Percentiles rank a stretch among this genome's conserved stretches.
Evolutionary conservation across 306 rosid species (phyloP).

Genomic region (Lathyrus tuberosus): DNA sequence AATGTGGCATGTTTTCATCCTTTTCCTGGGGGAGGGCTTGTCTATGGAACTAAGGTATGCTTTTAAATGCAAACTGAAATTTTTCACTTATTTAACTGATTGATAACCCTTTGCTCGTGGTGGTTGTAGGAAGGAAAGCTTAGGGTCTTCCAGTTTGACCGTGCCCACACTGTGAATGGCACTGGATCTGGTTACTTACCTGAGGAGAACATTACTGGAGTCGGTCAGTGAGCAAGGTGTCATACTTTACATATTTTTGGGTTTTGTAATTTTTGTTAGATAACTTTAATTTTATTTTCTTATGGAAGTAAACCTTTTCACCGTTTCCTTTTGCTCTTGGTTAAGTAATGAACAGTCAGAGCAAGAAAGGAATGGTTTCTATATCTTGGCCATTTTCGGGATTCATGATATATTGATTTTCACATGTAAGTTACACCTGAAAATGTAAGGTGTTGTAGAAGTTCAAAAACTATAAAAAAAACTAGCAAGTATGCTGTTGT

Average conservation of each 20-base stretch:
- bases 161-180: constrained; percentile 42
- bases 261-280: constrained; percentile 22
- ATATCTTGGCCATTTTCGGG: constrained; percentile 10
- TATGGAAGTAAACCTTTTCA: constrained; percentile 2
- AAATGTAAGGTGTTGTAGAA: constrained; percentile 4
- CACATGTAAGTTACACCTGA: background rate
- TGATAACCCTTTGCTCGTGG: constrained; percentile 28
- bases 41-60: constrained; percentile 94
- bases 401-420: constrained; percentile 8
- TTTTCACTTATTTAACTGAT: constrained; percentile 31
- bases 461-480: constrained; percentile 6
- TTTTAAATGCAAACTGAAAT: constrained; percentile 37
- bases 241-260: constrained; percentile 27
- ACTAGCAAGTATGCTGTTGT: constrained; percentile 11
- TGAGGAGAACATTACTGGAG: constrained; percentile 43
- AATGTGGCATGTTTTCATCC: constrained; percentile 99
- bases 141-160: constrained; percentile 55
- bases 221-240: constrained; percentile 45
- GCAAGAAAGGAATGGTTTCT: constrained; percentile 22
- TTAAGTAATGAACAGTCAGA: constrained; percentile 13
- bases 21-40: constrained; percentile 92
- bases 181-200: constrained; percentile 54
- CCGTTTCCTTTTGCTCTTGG: constrained; percentile 4
- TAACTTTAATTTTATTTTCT: constrained; percentile 16
- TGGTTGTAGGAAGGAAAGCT: constrained; percentile 92